Conservation (phyloP, 768 basidiomycete genomes). For the Tulasnella sp. region DNA sequence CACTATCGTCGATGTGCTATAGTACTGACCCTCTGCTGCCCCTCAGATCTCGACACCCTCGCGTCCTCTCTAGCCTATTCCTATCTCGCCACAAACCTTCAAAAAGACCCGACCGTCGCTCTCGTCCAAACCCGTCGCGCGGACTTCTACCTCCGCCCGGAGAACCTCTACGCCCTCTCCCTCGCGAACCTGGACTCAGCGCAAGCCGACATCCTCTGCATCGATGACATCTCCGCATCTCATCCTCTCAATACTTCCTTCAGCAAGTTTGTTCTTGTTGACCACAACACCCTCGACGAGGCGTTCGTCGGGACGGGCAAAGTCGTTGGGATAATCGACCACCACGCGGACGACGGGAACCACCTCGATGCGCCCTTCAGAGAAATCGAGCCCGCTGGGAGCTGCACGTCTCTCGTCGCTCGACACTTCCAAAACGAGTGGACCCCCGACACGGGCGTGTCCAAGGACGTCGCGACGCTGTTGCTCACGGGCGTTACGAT, state of each 20-base stretch:
- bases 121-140: conserved; percentile 55
- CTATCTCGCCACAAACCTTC: conserved; percentile 52
- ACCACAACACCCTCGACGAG: conserved; percentile 66
- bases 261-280: conserved; percentile 66
- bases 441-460: conserved; percentile 24
- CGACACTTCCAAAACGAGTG: conserved; percentile 29
- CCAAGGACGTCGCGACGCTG: conserved; percentile 60
- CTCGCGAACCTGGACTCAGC: conserved; percentile 43
- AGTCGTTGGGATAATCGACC: conserved; percentile 80
- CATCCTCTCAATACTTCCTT: conserved; percentile 36
- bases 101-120: conserved; percentile 50
- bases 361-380: conserved; percentile 57
- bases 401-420: conserved; percentile 62
- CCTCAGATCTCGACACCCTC: conserved; percentile 53
- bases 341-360: conserved; percentile 75
- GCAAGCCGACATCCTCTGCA: conserved; percentile 47
- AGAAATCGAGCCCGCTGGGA: conserved; percentile 53
- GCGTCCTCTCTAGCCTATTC: conserved; percentile 80
- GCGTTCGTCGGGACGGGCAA: conserved; percentile 27
- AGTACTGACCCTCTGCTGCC: neutral
- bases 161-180: conserved; percentile 70
- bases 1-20: neutral
- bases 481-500: conserved; percentile 71
- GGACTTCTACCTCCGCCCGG: conserved; percentile 71
- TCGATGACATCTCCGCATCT: conserved; percentile 46